Percentiles rank a stretch among this genome's conserved stretches.
Conservation (phyloP, 1,139 yeast species). For the Yamadazyma triangularis region DNA sequence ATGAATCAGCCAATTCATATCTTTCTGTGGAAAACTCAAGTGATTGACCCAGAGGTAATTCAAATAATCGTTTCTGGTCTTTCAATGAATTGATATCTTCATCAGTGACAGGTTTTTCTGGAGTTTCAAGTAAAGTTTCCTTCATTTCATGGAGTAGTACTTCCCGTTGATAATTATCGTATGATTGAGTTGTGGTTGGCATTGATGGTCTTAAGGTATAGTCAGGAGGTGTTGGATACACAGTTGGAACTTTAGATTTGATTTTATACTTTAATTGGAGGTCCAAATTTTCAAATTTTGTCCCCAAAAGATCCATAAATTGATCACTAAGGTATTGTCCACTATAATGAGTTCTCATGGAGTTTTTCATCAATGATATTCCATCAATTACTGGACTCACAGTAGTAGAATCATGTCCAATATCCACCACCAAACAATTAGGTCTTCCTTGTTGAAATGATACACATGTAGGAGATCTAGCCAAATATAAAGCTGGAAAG, state of each 20-base stretch:
- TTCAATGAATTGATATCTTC: constrained; percentile 23
- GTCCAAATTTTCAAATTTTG: constrained; percentile 13
- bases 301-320: constrained; percentile 19
- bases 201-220: constrained; percentile 25
- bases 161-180: constrained; percentile 30
- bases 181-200: constrained; percentile 34
- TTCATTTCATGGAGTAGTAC: constrained; percentile 56
- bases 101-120: constrained; percentile 35
- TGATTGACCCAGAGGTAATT: constrained; percentile 67
- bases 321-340: constrained; percentile 56
- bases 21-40: constrained; percentile 50
- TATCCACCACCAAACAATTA: constrained; percentile 86
- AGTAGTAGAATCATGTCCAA: constrained; percentile 80
- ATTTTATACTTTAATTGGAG: constrained; percentile 22
- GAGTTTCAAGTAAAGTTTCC: constrained; percentile 57
- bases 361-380: constrained; percentile 69
- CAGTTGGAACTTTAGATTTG: constrained; percentile 29
- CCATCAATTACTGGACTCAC: constrained; percentile 96
- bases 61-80: constrained; percentile 55
- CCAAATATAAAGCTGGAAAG: constrained; percentile 83
- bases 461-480: constrained; percentile 83
- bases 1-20: constrained; percentile 63
- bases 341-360: constrained; percentile 62
- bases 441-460: constrained; percentile 94
- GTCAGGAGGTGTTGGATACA: constrained; percentile 28